Evolutionary conservation across 805 yeast genomes (phyloP), one percentile per base, ranked within the genome.

Genomic region (Blastobotrys americana): DNA sequence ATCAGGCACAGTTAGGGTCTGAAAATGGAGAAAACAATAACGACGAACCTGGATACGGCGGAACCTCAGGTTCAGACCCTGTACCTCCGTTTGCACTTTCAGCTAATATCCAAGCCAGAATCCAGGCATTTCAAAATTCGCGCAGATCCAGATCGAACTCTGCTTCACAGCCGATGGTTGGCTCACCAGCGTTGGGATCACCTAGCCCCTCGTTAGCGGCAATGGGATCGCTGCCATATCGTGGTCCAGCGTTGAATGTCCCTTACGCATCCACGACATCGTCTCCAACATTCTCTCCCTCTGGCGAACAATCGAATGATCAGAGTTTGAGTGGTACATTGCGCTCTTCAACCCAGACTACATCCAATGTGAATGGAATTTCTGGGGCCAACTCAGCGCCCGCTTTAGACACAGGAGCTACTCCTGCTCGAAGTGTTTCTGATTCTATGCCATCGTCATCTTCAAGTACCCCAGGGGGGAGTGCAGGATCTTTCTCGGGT

Each of bases 41-140:
- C n/a, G n/a, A n/a, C n/a, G n/a, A n/a, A n/a, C n/a, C n/a, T n/a
- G n/a, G n/a, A n/a, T n/a, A n/a, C n/a, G n/a, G n/a, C n/a, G n/a
- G n/a, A n/a, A n/a, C n/a, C n/a, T n/a, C n/a, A n/a, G n/a, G n/a
- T n/a, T n/a, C n/a, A n/a, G n/a, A n/a, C n/a, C n/a, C 33, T 13
- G 27, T 15, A 47, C n/a, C 42, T 8, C 21, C 19, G 13, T 13
- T 22, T 9, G 21, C 35, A 16, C 15, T 59, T 34, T 57, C 67
- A 55, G 81, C 93, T 8, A 90, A 84, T 50, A 75, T 87, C 34
- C 96, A 88, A 62, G 96, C 96, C 1, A 71, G 93, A 51, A 73
- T 89, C 31, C 67, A 84, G 61, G 96, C 95, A 0, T 84, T 89
- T 55, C 96, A 88, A 62, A 87, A 85, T 51, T 79, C 82, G 57